Evolutionary conservation across 2,329 filamentous ascomycete species (phyloP).

Genomic region (Arthrobotrys sphaeroides): DNA sequence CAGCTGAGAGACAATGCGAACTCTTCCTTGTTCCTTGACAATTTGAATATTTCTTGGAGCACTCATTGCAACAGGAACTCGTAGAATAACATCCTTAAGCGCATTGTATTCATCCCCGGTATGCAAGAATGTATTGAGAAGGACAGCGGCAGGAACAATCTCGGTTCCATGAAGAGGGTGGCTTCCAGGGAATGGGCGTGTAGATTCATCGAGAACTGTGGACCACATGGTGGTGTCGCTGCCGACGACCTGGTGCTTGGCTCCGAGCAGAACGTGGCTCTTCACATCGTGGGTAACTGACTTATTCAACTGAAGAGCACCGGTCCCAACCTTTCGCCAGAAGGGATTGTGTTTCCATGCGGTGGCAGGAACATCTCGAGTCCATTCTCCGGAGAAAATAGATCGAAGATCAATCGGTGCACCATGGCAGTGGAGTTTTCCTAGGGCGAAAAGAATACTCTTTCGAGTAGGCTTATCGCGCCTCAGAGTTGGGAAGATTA

Average conservation of each 20-base stretch:
- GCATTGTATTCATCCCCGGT: constrained; percentile 58
- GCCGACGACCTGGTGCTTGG: constrained; percentile 58
- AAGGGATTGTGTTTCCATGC: constrained; percentile 57
- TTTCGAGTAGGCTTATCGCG: constrained; percentile 58
- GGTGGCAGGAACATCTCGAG: constrained; percentile 56
- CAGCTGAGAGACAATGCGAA: constrained; percentile 61
- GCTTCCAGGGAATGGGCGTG: constrained; percentile 62
- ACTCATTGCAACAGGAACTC: constrained; percentile 61
- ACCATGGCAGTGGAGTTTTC: constrained; percentile 59
- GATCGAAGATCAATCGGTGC: constrained; percentile 58
- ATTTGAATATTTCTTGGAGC: constrained; percentile 61
- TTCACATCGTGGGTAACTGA: constrained; percentile 59
- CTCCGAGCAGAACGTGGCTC: constrained; percentile 60
- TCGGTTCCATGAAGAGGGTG: constrained; percentile 63
- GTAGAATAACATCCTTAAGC: constrained; percentile 60
- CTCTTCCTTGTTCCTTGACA: constrained; percentile 58
- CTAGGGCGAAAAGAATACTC: constrained; percentile 58
- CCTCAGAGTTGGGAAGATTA: constrained; percentile 59
- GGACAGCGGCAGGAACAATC: constrained; percentile 63
- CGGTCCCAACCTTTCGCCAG: constrained; percentile 57
- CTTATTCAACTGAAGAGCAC: neutral
- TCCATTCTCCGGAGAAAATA: constrained; percentile 57
- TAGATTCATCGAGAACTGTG: constrained; percentile 60
- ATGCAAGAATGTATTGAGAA: constrained; percentile 62
- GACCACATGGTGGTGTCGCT: constrained; percentile 59